Evolutionary conservation across 1,139 yeast genomes (phyloP), one percentile per base, ranked within the genome.

Genomic region (Geotrichum fermentans): DNA sequence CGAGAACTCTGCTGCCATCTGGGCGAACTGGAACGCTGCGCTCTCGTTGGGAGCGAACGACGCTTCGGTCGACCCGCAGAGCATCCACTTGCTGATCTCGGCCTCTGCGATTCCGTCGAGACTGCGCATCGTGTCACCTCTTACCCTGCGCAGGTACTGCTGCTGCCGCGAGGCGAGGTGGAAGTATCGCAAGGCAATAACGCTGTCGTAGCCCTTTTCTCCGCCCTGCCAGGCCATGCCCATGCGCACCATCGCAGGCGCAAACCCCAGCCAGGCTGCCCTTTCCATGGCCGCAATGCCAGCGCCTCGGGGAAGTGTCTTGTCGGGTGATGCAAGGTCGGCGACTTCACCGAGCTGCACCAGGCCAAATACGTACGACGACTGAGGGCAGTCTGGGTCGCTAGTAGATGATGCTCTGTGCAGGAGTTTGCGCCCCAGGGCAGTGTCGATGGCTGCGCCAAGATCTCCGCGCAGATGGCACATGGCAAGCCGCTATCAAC

Each of bases 21-120:
- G 53, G 2, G 72, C 70, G 51, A 67, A 70, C 26, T 61, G 57
- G 46, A 60, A 68, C 3, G 73, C 72, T 66, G 67, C 61, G 40
- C 61, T 64, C 51, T 68, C 72, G 50, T 68, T 66, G n/a, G 62
- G 59, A 11, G 47, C 53, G 18, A 69, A 52, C 1, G 54, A 46
- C 32, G 58, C 61, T 28, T 60, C 63, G 8, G 6, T 10, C 24
- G 58, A 63, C 4, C 72, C 72, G 35, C 71, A 68, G 29, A 71
- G 61, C 51, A 67, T 59, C 73, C 74, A 70, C 53, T 70, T 70
- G 32, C 70, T 63, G 17, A 71, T 57, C 53, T 67, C 72, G 6
- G 68, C 65, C 46, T 67, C 71, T 1, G 70, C 67, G 11, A 57
- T 60, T n/a, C 71, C 71, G 48, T 43, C 52, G 1, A 37, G 43